These are phyloP conservation scores for Rugonectria rugulosa DNA, from an alignment of 2,329 filamentous ascomycete species.

Conservation along the genomic window DNA sequence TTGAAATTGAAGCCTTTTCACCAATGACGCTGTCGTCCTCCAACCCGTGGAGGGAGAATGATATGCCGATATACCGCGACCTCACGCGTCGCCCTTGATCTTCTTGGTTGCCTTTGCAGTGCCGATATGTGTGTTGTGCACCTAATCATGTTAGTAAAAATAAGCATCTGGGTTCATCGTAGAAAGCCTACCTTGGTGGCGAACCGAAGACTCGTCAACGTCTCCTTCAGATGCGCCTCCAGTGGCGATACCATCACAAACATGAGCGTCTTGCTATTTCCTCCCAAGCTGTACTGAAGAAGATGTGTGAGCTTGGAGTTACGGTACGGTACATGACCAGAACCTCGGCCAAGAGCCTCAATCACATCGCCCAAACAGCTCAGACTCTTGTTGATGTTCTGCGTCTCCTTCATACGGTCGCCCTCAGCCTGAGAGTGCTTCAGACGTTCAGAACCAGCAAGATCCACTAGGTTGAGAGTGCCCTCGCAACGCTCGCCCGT, in stretches of 20 bases:
- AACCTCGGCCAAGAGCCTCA: slow-evolving; percentile 85
- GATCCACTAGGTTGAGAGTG: slow-evolving; percentile 92
- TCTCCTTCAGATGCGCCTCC: slow-evolving; percentile 90
- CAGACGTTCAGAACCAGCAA: slow-evolving; percentile 90
- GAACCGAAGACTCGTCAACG: slow-evolving; percentile 92
- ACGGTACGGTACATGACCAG: slow-evolving; percentile 87
- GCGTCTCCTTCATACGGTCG: slow-evolving; percentile 89
- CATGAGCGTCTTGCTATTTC: slow-evolving; percentile 98
- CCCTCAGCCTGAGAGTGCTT: slow-evolving; percentile 88
- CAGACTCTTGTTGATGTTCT: slow-evolving; percentile 96
- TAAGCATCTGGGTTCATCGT: not conserved
- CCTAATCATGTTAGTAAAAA: slow-evolving; percentile 51
- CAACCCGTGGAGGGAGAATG: slow-evolving; percentile 1
- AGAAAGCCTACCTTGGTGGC: slow-evolving; percentile 78
- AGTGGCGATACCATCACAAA: slow-evolving; percentile 98
- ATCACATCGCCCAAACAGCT: slow-evolving; percentile 95
- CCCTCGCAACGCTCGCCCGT: slow-evolving; percentile 89
- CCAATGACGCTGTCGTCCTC: slow-evolving; percentile 5
- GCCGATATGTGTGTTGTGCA: slow-evolving; percentile 91
- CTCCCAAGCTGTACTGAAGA: slow-evolving; percentile 91
- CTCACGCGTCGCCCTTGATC: slow-evolving; percentile 52
- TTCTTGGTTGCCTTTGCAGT: slow-evolving; percentile 81
- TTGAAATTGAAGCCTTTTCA: slow-evolving; percentile 3
- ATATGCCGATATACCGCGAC: slow-evolving; percentile 14
- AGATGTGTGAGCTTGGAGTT: slow-evolving; percentile 98